A percentile compares a stretch with the other conserved stretches of the same genome.
Evolutionary conservation across 108 stramenopile genomes (phyloP).

Genomic region (Skeletonema menzelii): DNA sequence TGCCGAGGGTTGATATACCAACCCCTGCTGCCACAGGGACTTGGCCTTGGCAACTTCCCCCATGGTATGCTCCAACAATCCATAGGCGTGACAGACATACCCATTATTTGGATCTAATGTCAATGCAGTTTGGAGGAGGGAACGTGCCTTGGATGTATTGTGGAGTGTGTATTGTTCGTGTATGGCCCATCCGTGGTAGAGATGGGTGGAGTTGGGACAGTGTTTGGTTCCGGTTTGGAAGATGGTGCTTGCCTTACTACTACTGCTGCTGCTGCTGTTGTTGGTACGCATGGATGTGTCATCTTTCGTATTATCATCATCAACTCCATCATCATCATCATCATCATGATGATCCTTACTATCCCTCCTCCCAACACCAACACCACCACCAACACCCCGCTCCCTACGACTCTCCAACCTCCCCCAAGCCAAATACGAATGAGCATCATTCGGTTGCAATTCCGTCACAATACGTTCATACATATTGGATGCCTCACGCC

Average conservation of each 20-base stretch:
- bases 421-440: constrained; percentile 73
- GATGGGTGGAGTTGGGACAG: constrained; percentile 69
- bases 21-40: constrained; percentile 55
- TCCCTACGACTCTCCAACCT: constrained; percentile 65
- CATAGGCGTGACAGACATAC: constrained; percentile 83
- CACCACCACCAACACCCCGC: not conserved
- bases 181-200: constrained; percentile 84
- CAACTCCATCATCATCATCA: not conserved
- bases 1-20: constrained; percentile 61
- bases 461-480: constrained; percentile 52
- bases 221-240: constrained; percentile 57
- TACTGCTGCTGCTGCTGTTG: not conserved
- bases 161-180: constrained; percentile 63
- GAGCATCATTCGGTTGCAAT: constrained; percentile 61
- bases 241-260: constrained; percentile 47
- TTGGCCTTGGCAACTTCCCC: constrained; percentile 37
- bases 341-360: not conserved
- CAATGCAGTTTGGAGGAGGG: constrained; percentile 64
- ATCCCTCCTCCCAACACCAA: not conserved
- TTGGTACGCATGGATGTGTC: not conserved
- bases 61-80: constrained; percentile 54
- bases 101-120: constrained; percentile 67
- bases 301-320: not conserved
- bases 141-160: constrained; percentile 47
- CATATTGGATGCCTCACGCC: constrained; percentile 49